Evolutionary conservation across 768 basidiomycete genomes (phyloP), one percentile per base, ranked within the genome.

Genomic region (Lyophyllum decastes): DNA sequence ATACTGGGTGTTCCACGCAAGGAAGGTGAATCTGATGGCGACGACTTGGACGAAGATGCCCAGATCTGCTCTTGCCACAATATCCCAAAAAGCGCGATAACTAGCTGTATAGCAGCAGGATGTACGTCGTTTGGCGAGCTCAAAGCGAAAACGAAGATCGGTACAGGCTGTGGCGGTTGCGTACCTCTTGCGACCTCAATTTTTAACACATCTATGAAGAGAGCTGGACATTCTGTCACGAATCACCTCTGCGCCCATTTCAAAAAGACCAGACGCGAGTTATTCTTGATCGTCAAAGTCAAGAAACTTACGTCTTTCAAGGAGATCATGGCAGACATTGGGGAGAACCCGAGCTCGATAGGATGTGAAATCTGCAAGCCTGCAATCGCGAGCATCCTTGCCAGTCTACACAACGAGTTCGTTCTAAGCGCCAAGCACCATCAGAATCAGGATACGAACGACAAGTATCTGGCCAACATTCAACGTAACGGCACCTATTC

Each of bases 301-400:
- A 88, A 87, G 68, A 77, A 82, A 57, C 74, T 89, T 30, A 76
- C 69, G 50, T 82, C 79, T n/a, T 85, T 86, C 57, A 57, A 68
- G 1, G 79, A 81, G 26, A 75, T 90, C 40, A 83, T 89, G 79
- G 63, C 65, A 8, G 71, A 72, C 7, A 74, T 71, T 2, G 87
- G 87, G 19, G 71, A 75, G 21, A 76, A 76, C 38, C 71, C 75
- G 33, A 72, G 78, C 43, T 74, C 83, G 0, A 61, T 86, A 6
- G 90, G 90, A 1, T 92, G 90, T 61, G 90, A 90, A 70, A 69
- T 86, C 22, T 92, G 90, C 73, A 89, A 86, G 63, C 90, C 89
- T 4, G 82, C 80, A 6, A 76, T 90, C 30, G 89, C 80, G 25
- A 80, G 81, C 57, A 79, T 80, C 38, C 64, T 81, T 25, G 75